Conservation (phyloP, 305 asterid genomes). For the Solanum hybrid region DNA sequence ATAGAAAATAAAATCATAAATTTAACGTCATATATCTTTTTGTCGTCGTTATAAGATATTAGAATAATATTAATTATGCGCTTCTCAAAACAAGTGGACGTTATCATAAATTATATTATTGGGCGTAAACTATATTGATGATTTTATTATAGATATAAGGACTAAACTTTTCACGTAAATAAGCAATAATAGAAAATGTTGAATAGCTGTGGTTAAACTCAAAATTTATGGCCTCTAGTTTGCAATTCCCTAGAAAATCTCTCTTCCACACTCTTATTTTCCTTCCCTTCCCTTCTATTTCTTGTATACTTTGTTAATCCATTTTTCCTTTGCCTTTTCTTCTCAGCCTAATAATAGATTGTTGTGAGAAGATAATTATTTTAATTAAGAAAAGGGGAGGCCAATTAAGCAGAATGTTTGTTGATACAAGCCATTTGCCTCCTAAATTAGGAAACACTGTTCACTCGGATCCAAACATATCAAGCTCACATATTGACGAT, state of each 20-base stretch:
- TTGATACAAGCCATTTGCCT: conserved; percentile 4
- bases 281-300: not conserved
- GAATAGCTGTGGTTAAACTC: not conserved
- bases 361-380: not conserved
- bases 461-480: conserved; percentile 28
- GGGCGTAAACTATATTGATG: not conserved
- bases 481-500: conserved; percentile 12
- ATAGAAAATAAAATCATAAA: not conserved
- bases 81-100: not conserved
- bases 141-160: not conserved
- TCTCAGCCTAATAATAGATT: not conserved
- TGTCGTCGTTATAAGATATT: not conserved
- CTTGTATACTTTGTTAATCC: not conserved
- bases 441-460: conserved; percentile 7
- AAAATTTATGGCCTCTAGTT: not conserved
- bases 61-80: not conserved
- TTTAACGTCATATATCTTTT: not conserved
- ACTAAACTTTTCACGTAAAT: not conserved
- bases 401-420: not conserved
- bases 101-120: not conserved
- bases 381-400: not conserved
- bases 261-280: conserved; percentile 14
- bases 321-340: not conserved
- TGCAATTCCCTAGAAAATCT: conserved; percentile 22
- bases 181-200: not conserved